These are phyloP conservation scores for Magnaporthiopsis poae DNA, from an alignment of 2,329 filamentous ascomycete species.

Conservation along the genomic window DNA sequence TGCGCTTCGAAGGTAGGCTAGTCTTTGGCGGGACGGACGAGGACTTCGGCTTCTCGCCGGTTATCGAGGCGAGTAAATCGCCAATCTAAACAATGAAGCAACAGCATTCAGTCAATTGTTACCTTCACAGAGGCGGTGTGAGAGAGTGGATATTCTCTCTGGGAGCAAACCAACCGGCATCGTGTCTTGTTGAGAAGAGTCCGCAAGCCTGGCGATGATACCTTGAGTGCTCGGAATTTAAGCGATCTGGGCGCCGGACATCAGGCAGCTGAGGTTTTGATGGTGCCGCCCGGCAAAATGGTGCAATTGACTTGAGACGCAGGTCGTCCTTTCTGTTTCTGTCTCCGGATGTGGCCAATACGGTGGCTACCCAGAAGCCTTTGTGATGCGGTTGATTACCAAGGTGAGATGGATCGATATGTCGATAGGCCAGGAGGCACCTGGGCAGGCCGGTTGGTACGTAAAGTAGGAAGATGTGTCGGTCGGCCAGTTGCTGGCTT, in stretches of 20 bases:
- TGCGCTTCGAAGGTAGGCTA: conserved; percentile 39
- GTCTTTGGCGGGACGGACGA: conserved; percentile 23
- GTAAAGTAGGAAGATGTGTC: neutral
- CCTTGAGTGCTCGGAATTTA: neutral
- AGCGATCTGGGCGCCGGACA: neutral
- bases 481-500: neutral
- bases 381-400: neutral
- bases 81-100: conserved; percentile 31
- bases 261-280: neutral
- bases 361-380: neutral
- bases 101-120: neutral
- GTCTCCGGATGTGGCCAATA: neutral
- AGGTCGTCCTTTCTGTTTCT: neutral
- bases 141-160: neutral
- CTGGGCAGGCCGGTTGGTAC: neutral
- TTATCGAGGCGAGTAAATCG: conserved; percentile 53
- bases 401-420: neutral
- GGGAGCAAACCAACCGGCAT: conserved; percentile 27
- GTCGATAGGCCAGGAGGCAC: neutral
- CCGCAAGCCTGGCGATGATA: neutral
- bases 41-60: conserved; percentile 37
- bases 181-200: conserved; percentile 12
- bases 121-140: neutral
- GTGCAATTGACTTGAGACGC: neutral
- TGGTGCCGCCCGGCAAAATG: neutral